Evolutionary conservation across 2,329 filamentous ascomycete genomes (phyloP), one percentile per base, ranked within the genome.

Genomic region (Leptosphaerulina australis): DNA sequence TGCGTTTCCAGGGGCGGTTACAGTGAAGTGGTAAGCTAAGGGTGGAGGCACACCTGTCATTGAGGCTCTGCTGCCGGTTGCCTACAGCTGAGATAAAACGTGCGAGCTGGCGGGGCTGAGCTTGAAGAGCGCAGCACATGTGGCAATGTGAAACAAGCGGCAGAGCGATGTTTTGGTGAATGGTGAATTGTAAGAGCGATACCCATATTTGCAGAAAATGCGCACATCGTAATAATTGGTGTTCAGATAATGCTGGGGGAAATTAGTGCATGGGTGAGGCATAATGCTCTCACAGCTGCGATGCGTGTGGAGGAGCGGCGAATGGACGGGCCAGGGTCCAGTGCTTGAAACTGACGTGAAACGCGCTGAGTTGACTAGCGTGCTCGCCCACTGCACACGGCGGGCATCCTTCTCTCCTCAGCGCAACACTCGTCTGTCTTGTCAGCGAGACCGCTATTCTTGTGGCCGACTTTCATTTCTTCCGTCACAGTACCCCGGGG

Each of bases 11-110:
- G 17, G 36, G 37, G 44, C 37, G 44, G 36, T 37, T 48, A 30
- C 15, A 2, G 10, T 17, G 30, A 18, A 28, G n/a, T 17, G 25
- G 18, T 35, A 30, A 26, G 10, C n/a, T 25, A 37, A 38, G 18
- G 5, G 6, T 8, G 15, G 10, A 20, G 21, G 15, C 36, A 10
- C 41, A 2, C 28, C 31, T 10, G 20, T 21, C 24, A 38, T 28
- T 41, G 45, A 41, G 38, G 45, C 45, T 49, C 45, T 43, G 38
- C 45, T 25, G 26, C 45, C 31, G 38, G 45, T 20, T 36, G 26
- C 18, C 31, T 43, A 37, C 38, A 43, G 45, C 33, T 50, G 39
- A 50, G 46, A 50, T 39, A 22, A 26, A 24, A 26, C 26, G 12
- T 26, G 20, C 18, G 34, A 3, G 31, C 33, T 31, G 33, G 17